A percentile compares a stretch with the other conserved stretches of the same genome.
Evolutionary conservation across 495 filamentous ascomycete genomes (phyloP).

Genomic region (Xeromyces bisporus): DNA sequence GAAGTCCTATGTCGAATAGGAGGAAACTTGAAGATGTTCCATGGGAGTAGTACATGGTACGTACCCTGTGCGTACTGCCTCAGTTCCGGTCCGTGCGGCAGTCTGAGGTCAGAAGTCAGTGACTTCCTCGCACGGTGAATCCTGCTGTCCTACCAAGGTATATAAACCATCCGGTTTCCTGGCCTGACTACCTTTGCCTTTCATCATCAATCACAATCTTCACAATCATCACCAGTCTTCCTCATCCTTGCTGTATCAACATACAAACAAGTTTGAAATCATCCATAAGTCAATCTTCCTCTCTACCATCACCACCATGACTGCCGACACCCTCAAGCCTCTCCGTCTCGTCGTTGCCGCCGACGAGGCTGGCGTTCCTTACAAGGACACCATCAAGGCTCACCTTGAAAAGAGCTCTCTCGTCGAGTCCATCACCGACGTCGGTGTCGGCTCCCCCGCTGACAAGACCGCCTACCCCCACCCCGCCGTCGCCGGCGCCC

Average conservation of each 20-base stretch:
- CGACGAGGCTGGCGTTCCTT: constrained; percentile 61
- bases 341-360: constrained; percentile 44
- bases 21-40: too few relatives aligned
- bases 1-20: too few relatives aligned
- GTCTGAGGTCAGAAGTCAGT: neutral
- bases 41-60: too few relatives aligned
- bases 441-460: constrained; percentile 42
- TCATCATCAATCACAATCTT: neutral
- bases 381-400: constrained; percentile 64
- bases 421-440: constrained; percentile 52
- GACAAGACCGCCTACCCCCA: constrained; percentile 80
- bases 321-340: constrained; percentile 22
- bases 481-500: constrained; percentile 52
- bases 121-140: neutral
- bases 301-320: constrained; percentile 15
- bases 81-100: neutral
- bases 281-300: neutral
- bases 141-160: constrained; percentile 9
- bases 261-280: neutral
- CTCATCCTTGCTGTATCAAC: constrained; percentile 1
- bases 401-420: constrained; percentile 49
- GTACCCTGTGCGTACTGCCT: too few relatives aligned
- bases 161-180: neutral
- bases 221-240: constrained; percentile 1
- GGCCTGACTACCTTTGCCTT: constrained; percentile 1